These are phyloP conservation scores for Potentilla sterilis DNA, from an alignment of 306 rosid species.

Conservation along the genomic window DNA sequence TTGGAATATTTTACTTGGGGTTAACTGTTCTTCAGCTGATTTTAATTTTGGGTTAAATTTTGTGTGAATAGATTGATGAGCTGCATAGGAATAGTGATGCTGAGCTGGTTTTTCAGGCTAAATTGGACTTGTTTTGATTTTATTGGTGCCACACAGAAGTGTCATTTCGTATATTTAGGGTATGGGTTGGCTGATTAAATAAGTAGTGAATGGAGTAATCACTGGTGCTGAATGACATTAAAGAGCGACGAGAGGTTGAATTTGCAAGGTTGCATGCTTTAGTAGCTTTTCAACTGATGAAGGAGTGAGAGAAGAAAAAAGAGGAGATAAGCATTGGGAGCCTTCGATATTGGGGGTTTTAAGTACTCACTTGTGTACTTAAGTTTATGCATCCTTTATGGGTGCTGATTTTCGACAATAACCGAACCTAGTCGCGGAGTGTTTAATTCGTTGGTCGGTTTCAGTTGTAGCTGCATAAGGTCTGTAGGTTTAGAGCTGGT, in stretches of 20 bases:
- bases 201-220: background rate
- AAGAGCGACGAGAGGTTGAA: background rate
- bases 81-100: background rate
- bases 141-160: background rate
- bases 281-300: background rate
- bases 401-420: no score
- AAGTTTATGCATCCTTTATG: no score
- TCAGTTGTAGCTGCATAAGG: background rate
- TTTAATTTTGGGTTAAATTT: slow-evolving; percentile 11
- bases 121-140: background rate
- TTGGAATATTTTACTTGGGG: background rate
- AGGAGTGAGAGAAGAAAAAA: background rate
- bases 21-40: slow-evolving; percentile 12
- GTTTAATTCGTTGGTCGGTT: background rate
- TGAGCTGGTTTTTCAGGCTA: background rate
- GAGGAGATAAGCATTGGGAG: no score
- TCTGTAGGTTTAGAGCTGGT: background rate
- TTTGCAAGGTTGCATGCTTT: slow-evolving; percentile 2
- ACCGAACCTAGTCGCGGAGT: background rate
- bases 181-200: background rate
- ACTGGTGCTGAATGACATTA: no score
- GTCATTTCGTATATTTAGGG: background rate
- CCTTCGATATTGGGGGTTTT: background rate
- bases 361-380: background rate
- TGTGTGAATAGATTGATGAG: background rate